A percentile compares a stretch with the other conserved stretches of the same genome.
phyloP scores from a whole-genome alignment of 2,329 filamentous ascomycete genomes.

The Fonsecaea pedrosoi region DNA sequence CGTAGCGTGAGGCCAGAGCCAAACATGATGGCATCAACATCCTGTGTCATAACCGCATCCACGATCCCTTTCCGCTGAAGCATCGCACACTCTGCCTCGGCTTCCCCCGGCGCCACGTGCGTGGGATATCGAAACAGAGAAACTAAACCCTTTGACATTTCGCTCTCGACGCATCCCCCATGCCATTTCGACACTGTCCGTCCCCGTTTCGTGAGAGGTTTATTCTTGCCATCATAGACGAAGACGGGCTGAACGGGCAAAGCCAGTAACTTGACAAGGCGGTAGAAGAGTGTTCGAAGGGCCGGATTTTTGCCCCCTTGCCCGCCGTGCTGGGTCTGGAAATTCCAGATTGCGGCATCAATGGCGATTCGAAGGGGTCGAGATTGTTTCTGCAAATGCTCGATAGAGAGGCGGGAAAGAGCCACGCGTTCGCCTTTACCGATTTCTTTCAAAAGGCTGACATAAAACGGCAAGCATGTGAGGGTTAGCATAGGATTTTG shows the following conservation, averaged over 20 bases:
- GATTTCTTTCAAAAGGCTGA: slow-evolving; percentile 87
- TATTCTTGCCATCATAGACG: slow-evolving; percentile 86
- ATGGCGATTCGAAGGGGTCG: slow-evolving; percentile 85
- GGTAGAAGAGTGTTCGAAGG: slow-evolving; percentile 89
- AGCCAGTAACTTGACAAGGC: slow-evolving; percentile 76
- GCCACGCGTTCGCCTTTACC: slow-evolving; percentile 80
- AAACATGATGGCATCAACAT: slow-evolving; percentile 98
- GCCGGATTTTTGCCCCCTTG: slow-evolving; percentile 89
- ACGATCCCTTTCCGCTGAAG: slow-evolving; percentile 82
- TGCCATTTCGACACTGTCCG: slow-evolving; percentile 63
- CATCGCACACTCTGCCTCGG: slow-evolving; percentile 92
- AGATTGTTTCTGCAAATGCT: slow-evolving; percentile 72
- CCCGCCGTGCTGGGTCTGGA: slow-evolving; percentile 81
- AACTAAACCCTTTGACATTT: slow-evolving; percentile 82
- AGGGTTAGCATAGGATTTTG: background rate
- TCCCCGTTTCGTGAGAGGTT: slow-evolving; percentile 86
- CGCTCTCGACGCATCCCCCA: slow-evolving; percentile 69
- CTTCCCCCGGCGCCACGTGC: slow-evolving; percentile 90
- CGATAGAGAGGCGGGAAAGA: slow-evolving; percentile 79
- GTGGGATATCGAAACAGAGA: slow-evolving; percentile 82
- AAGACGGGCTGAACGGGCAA: slow-evolving; percentile 86
- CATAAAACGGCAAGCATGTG: background rate
- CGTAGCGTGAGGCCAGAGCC: slow-evolving; percentile 79
- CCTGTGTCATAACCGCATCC: slow-evolving; percentile 92
- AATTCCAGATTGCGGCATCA: slow-evolving; percentile 97